phyloP scores from a whole-genome alignment of 2,329 filamentous ascomycete species.

The Acephala macrosclerotiorum region DNA sequence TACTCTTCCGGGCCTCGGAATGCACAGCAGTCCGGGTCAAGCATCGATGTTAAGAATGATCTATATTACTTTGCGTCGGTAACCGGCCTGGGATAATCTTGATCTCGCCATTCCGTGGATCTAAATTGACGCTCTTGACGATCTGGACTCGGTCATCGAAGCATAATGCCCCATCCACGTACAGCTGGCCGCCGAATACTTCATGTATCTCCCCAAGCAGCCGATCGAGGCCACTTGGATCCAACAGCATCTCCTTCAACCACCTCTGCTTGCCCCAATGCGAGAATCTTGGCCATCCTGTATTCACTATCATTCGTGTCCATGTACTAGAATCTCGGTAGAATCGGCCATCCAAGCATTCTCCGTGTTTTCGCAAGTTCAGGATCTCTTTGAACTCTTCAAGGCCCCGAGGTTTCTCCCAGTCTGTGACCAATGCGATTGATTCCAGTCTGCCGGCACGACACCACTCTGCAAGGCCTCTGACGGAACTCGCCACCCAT shows the following conservation, averaged over 20 bases:
- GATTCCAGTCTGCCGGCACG: slow-evolving; percentile 29
- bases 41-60: not conserved
- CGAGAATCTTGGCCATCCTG: slow-evolving; percentile 41
- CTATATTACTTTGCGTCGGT: not conserved
- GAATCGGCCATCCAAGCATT: slow-evolving; percentile 39
- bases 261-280: slow-evolving; percentile 43
- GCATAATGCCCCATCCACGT: slow-evolving; percentile 35
- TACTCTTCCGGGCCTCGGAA: too few species aligned
- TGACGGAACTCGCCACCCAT: slow-evolving; percentile 35
- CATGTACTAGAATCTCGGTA: slow-evolving; percentile 29
- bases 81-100: slow-evolving; percentile 31
- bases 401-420: slow-evolving; percentile 36
- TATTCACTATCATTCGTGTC: slow-evolving; percentile 36
- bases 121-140: slow-evolving; percentile 22
- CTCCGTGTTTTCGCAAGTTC: slow-evolving; percentile 34
- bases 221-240: slow-evolving; percentile 35
- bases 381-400: slow-evolving; percentile 40
- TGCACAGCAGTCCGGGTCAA: not conserved
- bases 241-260: slow-evolving; percentile 41
- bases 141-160: slow-evolving; percentile 30
- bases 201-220: slow-evolving; percentile 34
- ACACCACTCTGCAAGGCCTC: slow-evolving; percentile 30
- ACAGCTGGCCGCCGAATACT: slow-evolving; percentile 37
- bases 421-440: slow-evolving; percentile 37
- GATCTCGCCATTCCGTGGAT: slow-evolving; percentile 41